Conservation (phyloP, 2,329 filamentous ascomycete genomes). For the Helotiales sp. region DNA sequence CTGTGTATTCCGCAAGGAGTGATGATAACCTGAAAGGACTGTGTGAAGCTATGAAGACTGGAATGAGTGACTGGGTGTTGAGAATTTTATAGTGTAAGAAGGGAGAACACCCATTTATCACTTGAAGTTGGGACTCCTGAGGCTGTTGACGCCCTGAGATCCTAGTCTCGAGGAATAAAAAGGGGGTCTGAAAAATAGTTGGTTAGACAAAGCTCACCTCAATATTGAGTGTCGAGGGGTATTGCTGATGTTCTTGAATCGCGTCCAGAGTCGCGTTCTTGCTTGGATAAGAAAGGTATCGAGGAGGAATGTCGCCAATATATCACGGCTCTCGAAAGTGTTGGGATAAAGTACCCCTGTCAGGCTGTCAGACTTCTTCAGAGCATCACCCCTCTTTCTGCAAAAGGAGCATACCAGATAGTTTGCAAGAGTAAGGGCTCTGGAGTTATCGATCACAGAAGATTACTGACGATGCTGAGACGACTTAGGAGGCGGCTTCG, state of each 20-base stretch:
- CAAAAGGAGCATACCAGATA: not conserved
- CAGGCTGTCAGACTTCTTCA: not conserved
- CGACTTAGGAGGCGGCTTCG: not conserved
- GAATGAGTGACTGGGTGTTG: conserved; percentile 28
- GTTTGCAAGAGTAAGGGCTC: conserved; percentile 7
- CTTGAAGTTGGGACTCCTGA: conserved; percentile 4
- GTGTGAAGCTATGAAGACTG: conserved; percentile 22
- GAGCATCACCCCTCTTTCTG: not conserved
- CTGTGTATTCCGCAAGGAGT: conserved; percentile 1
- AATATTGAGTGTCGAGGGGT: conserved; percentile 31
- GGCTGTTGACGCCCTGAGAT: conserved; percentile 3
- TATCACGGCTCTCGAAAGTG: conserved; percentile 11
- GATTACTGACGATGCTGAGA: conserved; percentile 12
- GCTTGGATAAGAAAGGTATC: conserved; percentile 25
- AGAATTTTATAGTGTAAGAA: conserved; percentile 10
- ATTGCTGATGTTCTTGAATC: not conserved
- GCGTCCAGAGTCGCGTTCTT: conserved; percentile 29
- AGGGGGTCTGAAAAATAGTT: conserved; percentile 22
- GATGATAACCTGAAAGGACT: conserved; percentile 25
- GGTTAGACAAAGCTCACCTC: conserved; percentile 33
- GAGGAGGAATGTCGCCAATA: conserved; percentile 28
- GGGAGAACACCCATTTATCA: conserved; percentile 18
- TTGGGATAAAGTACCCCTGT: not conserved
- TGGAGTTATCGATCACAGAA: not conserved
- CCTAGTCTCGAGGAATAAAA: conserved; percentile 22